Percentiles rank a stretch among this genome's conserved stretches.
Evolutionary conservation across 2,329 filamentous ascomycete genomes (phyloP).

Genomic region (Xylaria sp.): DNA sequence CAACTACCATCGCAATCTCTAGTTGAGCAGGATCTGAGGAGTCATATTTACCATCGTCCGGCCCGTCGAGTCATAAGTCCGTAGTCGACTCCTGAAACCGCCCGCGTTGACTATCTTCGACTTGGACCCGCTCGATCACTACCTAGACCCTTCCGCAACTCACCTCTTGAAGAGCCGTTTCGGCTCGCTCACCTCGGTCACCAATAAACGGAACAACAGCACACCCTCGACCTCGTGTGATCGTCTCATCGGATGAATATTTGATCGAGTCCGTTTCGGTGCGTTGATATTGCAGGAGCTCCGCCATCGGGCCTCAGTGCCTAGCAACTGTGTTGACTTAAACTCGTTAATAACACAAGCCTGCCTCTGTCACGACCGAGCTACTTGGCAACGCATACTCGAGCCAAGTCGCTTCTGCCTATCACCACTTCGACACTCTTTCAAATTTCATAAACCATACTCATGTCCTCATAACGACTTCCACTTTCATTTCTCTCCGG

Average conservation of each 20-base stretch:
- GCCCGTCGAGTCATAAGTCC: conserved; percentile 52
- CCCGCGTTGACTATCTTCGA: conserved; percentile 49
- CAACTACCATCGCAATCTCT: conserved; percentile 37
- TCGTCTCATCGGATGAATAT: conserved; percentile 46
- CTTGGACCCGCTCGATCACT: conserved; percentile 21
- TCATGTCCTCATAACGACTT: conserved; percentile 59
- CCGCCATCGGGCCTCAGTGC: conserved; percentile 44
- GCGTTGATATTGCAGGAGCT: conserved; percentile 47
- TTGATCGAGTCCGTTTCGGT: conserved; percentile 44
- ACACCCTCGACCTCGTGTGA: conserved; percentile 33
- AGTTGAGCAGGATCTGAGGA: conserved; percentile 52
- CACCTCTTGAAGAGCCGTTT: conserved; percentile 38
- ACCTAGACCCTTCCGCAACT: conserved; percentile 26
- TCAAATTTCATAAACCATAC: conserved; percentile 49
- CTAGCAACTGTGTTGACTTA: conserved; percentile 45
- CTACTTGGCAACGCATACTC: conserved; percentile 38
- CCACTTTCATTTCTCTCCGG: conserved; percentile 52
- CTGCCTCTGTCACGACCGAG: conserved; percentile 42
- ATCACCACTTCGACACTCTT: conserved; percentile 45
- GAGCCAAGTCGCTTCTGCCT: conserved; percentile 30
- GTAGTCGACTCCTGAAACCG: conserved; percentile 42
- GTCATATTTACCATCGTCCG: conserved; percentile 61
- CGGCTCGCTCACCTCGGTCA: conserved; percentile 38
- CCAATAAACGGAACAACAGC: conserved; percentile 32
- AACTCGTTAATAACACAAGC: conserved; percentile 35